Evolutionary conservation across 2,329 filamentous ascomycete species (phyloP).

Genomic region (Pyrenophora graminea): DNA sequence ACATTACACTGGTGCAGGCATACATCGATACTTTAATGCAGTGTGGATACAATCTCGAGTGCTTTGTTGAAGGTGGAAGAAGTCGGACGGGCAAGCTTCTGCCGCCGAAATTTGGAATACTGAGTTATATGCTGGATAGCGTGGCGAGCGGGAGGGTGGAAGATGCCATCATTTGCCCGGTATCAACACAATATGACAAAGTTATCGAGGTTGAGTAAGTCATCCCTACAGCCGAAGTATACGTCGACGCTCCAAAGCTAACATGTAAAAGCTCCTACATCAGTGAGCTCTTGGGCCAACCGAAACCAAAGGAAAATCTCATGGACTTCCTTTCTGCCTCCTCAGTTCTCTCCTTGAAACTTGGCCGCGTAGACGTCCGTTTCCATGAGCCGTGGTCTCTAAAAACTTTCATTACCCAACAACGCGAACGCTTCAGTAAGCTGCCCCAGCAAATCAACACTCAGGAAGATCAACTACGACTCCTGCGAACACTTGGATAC

Average conservation of each 20-base stretch:
- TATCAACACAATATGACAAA: conserved; percentile 98
- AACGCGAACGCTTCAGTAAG: conserved; percentile 63
- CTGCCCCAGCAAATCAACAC: conserved; percentile 41
- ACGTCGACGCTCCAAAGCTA: conserved; percentile 1
- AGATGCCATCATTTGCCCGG: conserved; percentile 91
- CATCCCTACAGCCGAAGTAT: neutral
- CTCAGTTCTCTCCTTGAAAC: conserved; percentile 82
- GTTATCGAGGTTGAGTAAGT: conserved; percentile 78
- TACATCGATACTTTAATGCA: conserved; percentile 93
- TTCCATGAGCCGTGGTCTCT: conserved; percentile 98
- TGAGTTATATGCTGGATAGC: conserved; percentile 89
- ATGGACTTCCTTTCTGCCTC: conserved; percentile 87
- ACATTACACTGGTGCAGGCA: conserved; percentile 88
- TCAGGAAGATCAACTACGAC: conserved; percentile 63
- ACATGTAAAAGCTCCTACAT: conserved; percentile 71
- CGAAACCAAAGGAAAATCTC: conserved; percentile 94
- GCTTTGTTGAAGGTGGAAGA: conserved; percentile 96
- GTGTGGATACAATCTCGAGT: conserved; percentile 92
- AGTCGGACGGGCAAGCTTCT: conserved; percentile 92
- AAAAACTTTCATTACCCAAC: conserved; percentile 76
- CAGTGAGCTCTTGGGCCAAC: conserved; percentile 87
- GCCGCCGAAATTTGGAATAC: conserved; percentile 92
- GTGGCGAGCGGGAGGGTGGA: conserved; percentile 84
- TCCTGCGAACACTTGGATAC: conserved; percentile 87
- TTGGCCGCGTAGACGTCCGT: conserved; percentile 90